These are phyloP conservation scores for Haberlea rhodopensis DNA, from an alignment of 257 asterid species.

Conservation along the genomic window DNA sequence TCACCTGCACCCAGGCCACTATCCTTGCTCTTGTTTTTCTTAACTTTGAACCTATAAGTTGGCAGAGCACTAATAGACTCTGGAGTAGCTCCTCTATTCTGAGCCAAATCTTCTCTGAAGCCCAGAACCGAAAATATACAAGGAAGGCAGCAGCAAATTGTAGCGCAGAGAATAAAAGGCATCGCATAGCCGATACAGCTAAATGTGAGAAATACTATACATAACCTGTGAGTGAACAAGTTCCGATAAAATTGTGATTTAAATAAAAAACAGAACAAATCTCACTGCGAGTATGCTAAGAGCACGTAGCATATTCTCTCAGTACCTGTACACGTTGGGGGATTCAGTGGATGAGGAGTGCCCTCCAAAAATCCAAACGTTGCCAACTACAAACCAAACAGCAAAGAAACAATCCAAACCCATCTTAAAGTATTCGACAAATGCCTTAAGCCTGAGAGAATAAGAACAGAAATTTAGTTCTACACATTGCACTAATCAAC, in stretches of 20 bases:
- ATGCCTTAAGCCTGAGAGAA: conserved; percentile 64
- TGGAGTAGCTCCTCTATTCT: conserved; percentile 88
- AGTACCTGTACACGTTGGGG: conserved; percentile 88
- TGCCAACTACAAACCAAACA: conserved; percentile 97
- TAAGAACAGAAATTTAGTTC: conserved; percentile 33
- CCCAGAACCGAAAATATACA: conserved; percentile 87
- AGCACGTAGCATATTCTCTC: not conserved
- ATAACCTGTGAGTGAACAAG: conserved; percentile 55
- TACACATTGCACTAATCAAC: conserved; percentile 14
- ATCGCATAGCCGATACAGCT: conserved; percentile 97
- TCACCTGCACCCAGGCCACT: conserved; percentile 39
- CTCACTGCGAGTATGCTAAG: not conserved
- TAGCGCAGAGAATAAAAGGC: conserved; percentile 91
- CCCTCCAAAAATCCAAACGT: conserved; percentile 94
- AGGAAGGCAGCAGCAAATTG: conserved; percentile 98
- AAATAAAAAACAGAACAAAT: not conserved
- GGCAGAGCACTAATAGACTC: conserved; percentile 91
- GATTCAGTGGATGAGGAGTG: conserved; percentile 78
- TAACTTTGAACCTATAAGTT: conserved; percentile 68
- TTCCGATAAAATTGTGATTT: conserved; percentile 4
- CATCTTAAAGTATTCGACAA: conserved; percentile 83
- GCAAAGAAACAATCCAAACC: conserved; percentile 96
- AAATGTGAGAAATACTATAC: conserved; percentile 84
- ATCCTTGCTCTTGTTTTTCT: conserved; percentile 56
- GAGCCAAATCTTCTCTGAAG: conserved; percentile 78